These are phyloP conservation scores for Termitomyces sp. DNA, from an alignment of 1,284 basidiomycete genomes.

Conservation along the genomic window DNA sequence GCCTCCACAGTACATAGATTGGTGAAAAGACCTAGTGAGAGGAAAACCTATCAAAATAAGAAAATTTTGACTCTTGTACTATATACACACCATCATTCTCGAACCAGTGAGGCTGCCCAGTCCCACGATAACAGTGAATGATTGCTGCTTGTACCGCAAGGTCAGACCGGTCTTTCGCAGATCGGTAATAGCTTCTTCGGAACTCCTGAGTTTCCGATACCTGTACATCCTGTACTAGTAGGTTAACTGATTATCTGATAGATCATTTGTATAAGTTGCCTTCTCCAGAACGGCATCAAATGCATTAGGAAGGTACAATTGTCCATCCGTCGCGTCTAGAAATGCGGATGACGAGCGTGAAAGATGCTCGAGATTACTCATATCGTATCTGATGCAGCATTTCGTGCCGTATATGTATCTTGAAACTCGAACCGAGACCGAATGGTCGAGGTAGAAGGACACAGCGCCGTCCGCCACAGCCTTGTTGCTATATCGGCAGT, in stretches of 20 bases:
- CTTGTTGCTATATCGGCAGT: constrained; percentile 32
- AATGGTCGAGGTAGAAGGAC: constrained; percentile 40
- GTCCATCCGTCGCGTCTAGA: neutral
- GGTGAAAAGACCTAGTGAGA: neutral
- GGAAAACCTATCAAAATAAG: neutral
- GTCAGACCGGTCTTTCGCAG: neutral
- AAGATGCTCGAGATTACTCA: constrained; percentile 2
- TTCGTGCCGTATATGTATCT: constrained; percentile 33
- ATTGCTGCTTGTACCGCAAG: neutral
- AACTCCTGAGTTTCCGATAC: neutral
- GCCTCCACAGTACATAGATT: neutral
- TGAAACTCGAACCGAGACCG: constrained; percentile 36
- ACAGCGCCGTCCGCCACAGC: constrained; percentile 45
- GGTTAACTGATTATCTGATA: neutral
- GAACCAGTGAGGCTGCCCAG: neutral
- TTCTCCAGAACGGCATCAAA: neutral
- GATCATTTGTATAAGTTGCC: neutral
- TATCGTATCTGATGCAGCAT: constrained; percentile 6
- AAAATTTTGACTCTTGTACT: neutral
- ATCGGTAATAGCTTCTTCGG: neutral
- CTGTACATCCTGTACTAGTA: neutral
- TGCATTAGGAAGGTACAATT: neutral
- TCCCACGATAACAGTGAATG: neutral
- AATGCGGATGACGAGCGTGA: neutral
- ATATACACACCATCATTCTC: neutral